These are phyloP conservation scores for Helicostylum pulchrum DNA, from an alignment of 192 early-diverging fungal species.

Conservation along the genomic window DNA sequence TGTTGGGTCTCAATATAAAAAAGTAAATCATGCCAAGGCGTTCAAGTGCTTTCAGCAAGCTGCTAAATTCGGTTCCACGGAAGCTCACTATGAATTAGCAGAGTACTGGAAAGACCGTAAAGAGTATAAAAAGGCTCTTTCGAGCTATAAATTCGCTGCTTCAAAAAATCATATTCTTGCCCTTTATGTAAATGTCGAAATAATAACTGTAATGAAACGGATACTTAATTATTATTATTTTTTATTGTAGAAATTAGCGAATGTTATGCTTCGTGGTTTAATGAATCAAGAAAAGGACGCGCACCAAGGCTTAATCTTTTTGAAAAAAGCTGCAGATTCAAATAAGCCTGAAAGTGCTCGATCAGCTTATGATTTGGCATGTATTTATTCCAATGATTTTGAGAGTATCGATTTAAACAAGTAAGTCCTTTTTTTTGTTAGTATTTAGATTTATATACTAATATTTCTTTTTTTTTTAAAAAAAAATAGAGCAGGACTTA, in stretches of 20 bases:
- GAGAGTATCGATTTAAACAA: constrained; percentile 45
- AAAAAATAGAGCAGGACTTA: constrained; percentile 22
- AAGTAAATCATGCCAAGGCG: constrained; percentile 62
- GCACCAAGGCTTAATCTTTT: constrained; percentile 79
- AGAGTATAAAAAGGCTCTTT: constrained; percentile 9
- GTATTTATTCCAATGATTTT: constrained; percentile 73
- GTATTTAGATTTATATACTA: constrained; percentile 7
- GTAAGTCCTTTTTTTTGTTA: not conserved
- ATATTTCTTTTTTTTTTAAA: not conserved
- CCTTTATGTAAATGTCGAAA: constrained; percentile 52
- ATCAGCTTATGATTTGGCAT: constrained; percentile 75
- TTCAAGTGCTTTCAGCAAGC: constrained; percentile 60
- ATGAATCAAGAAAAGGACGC: constrained; percentile 65
- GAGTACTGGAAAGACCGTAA: constrained; percentile 48
- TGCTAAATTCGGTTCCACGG: constrained; percentile 60
- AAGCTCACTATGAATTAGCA: constrained; percentile 68
- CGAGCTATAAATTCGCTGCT: constrained; percentile 55
- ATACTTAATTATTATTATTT: not conserved
- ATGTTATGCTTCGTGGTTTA: constrained; percentile 72
- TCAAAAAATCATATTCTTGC: constrained; percentile 61
- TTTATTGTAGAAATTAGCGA: constrained; percentile 64
- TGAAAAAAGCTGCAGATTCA: constrained; percentile 66
- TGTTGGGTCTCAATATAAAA: constrained; percentile 37
- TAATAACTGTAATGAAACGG: not conserved
- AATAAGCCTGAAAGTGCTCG: constrained; percentile 61